phyloP scores from a whole-genome alignment of 2,329 filamentous ascomycete species.

The Dactylellina haptotyla region DNA sequence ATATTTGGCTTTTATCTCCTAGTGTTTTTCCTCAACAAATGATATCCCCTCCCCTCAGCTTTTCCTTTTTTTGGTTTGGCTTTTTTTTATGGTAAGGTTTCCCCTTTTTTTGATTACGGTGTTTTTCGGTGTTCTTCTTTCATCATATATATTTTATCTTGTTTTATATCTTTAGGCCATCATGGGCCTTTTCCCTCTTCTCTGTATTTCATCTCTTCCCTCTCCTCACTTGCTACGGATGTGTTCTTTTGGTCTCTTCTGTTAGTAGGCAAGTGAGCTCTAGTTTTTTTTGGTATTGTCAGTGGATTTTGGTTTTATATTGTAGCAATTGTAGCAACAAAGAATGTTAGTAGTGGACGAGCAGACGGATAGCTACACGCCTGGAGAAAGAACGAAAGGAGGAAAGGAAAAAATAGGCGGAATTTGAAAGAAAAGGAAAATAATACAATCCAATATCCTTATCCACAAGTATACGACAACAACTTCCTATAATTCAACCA shows the following conservation, averaged over 20 bases:
- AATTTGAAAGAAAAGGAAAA: not conserved
- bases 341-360: too few relatives aligned
- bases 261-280: too few relatives aligned
- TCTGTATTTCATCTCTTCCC: too few relatives aligned
- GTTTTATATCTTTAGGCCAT: not conserved
- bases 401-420: not conserved
- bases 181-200: too few relatives aligned
- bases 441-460: not conserved
- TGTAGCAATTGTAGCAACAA: too few relatives aligned
- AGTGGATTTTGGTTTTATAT: not conserved
- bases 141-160: not conserved
- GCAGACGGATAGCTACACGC: too few relatives aligned
- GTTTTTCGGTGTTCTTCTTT: not conserved
- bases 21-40: slow-evolving; percentile 2
- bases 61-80: not conserved
- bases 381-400: not conserved
- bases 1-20: not conserved
- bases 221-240: too few relatives aligned
- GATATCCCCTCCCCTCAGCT: slow-evolving; percentile 23
- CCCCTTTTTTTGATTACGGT: not conserved
- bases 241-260: too few relatives aligned
- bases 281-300: not conserved
- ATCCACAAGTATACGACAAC: too few relatives aligned
- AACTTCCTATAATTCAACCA: too few relatives aligned
- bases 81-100: too few relatives aligned